These are phyloP conservation scores for Stemphylium beticola DNA, from an alignment of 2,329 filamentous ascomycete genomes.

Conservation along the genomic window DNA sequence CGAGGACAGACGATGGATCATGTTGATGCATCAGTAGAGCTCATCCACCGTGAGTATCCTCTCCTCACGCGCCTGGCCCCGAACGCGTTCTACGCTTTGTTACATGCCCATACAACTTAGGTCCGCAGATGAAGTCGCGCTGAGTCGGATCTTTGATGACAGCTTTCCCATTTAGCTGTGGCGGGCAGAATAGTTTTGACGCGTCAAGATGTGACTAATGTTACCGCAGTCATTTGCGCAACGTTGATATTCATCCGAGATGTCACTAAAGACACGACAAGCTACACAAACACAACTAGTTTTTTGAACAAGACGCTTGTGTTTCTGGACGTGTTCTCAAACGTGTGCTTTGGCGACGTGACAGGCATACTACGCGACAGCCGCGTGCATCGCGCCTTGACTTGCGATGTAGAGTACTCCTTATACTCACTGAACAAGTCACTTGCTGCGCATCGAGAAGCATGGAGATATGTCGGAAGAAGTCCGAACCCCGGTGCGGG, in stretches of 20 bases:
- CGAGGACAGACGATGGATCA: no score
- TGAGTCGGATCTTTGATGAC: no score
- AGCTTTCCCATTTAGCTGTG: no score
- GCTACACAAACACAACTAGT: slow-evolving; percentile 1
- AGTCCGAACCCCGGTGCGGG: not conserved
- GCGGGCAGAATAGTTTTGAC: no score
- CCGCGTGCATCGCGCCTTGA: slow-evolving; percentile 11
- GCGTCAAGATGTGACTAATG: not conserved
- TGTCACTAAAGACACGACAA: slow-evolving; percentile 8
- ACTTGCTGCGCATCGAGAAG: slow-evolving; percentile 21
- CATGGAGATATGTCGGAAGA: slow-evolving; percentile 14
- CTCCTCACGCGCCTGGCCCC: no score
- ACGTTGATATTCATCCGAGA: slow-evolving; percentile 26
- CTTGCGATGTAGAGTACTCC: slow-evolving; percentile 14
- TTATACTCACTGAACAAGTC: slow-evolving; percentile 19
- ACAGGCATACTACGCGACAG: slow-evolving; percentile 17
- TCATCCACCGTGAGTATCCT: no score
- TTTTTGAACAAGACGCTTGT: slow-evolving; percentile 11
- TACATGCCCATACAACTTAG: no score
- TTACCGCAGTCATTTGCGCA: slow-evolving; percentile 14
- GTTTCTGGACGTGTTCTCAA: slow-evolving; percentile 21
- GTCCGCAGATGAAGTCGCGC: no score
- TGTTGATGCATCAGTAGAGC: no score
- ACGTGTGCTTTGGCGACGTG: slow-evolving; percentile 19
- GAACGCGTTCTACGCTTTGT: no score